Percentiles rank a stretch among this genome's conserved stretches.
phyloP scores from a whole-genome alignment of 2,329 filamentous ascomycete genomes.

The Penicillium brevicompactum region DNA sequence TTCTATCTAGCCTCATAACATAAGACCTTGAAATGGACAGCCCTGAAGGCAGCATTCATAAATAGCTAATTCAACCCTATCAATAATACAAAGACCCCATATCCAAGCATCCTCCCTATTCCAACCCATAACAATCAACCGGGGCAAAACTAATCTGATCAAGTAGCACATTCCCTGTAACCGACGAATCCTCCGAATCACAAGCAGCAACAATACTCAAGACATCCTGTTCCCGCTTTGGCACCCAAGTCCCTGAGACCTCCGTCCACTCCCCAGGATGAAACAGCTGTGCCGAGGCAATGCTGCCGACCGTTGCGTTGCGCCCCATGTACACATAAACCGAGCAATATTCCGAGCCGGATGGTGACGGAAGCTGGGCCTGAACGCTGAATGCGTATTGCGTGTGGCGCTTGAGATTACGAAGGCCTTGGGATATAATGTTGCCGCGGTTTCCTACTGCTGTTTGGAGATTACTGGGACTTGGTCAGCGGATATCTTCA shows the following conservation, averaged over 20 bases:
- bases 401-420: conserved; percentile 9
- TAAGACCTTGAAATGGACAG: neutral
- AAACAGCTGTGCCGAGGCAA: conserved; percentile 12
- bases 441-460: conserved; percentile 23
- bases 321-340: conserved; percentile 18
- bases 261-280: conserved; percentile 18
- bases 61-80: neutral
- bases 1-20: too few relatives aligned
- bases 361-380: conserved; percentile 10
- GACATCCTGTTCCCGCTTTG: conserved; percentile 12
- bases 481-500: too few relatives aligned
- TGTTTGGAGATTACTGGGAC: conserved; percentile 19
- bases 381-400: conserved; percentile 22
- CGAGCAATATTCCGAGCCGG: conserved; percentile 15
- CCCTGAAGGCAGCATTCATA: too few relatives aligned
- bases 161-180: conserved; percentile 15
- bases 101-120: neutral
- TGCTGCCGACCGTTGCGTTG: conserved; percentile 18
- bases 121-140: neutral
- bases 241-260: conserved; percentile 18
- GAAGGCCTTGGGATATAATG: conserved; percentile 21
- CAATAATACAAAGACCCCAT: neutral
- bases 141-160: conserved; percentile 23
- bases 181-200: conserved; percentile 19
- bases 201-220: conserved; percentile 21